These are phyloP conservation scores for Zizania palustris DNA, from an alignment of 202 grass and related monocot species.

Conservation along the genomic window DNA sequence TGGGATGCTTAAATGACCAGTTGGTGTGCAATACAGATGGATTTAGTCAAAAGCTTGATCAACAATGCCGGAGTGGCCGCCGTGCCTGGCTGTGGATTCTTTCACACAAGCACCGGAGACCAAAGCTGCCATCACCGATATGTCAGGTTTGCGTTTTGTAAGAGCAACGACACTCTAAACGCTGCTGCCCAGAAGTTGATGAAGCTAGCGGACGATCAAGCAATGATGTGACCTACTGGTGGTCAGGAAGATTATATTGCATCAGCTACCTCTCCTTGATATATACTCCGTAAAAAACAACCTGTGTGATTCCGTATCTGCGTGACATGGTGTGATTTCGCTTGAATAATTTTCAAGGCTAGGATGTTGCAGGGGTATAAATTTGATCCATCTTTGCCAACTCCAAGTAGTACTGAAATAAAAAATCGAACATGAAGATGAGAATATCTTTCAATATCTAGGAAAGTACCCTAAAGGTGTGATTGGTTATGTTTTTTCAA, in stretches of 20 bases:
- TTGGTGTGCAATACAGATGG: conserved; percentile 54
- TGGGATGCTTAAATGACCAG: neutral
- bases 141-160: conserved; percentile 90
- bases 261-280: conserved; percentile 7
- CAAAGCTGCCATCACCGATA: conserved; percentile 54
- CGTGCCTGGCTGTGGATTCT: conserved; percentile 53
- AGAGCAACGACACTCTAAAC: conserved; percentile 65
- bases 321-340: neutral
- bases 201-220: conserved; percentile 31
- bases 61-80: conserved; percentile 44
- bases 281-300: no score
- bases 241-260: neutral
- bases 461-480: no score
- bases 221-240: conserved; percentile 6
- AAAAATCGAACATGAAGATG: no score
- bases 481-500: no score
- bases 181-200: conserved; percentile 66
- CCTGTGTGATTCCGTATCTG: no score
- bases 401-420: no score
- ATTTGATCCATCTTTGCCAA: neutral
- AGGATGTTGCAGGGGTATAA: neutral
- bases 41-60: conserved; percentile 58
- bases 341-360: conserved; percentile 1
- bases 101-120: conserved; percentile 27
- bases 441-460: no score